Evolutionary conservation across 140 eudicot genomes (phyloP), one percentile per base, ranked within the genome.

Genomic region (Ambrosia hybrid): DNA sequence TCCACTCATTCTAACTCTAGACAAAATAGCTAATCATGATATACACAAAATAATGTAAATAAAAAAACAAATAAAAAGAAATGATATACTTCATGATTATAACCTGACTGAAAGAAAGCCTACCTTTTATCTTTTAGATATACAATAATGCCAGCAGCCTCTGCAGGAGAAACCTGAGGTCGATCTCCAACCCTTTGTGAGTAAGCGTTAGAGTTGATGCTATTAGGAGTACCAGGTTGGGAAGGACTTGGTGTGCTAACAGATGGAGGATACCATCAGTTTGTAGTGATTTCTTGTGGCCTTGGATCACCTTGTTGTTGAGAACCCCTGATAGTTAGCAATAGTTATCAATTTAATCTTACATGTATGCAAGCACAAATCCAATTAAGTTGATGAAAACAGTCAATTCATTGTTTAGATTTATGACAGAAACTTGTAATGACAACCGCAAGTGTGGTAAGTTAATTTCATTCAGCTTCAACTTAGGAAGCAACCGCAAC

Each of bases 111-210:
- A 48, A 72, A 73, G 55, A 39, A 65, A 57, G 10, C 21, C 17
- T 71, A 94, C 97, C 96, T 94, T 74, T 90, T 94, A 77, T 90
- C 97, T 74, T 84, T 86, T 34, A 94, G 66, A 61, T 77, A 67
- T 8, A 82, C 78, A 71, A 88, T 81, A 55, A 94, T 88, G 73
- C 92, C 85, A 43, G 97, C 97, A 72, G 95, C 97, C 79, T 89
- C 98, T 3, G 96, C 81, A 4, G 96, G 95, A 12, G 99, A 88
- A 71, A 88, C 96, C 67, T 80, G 90, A 76, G 85, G 75, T 39
- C 85, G 85, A 71, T 92, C 98, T 10, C 83, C 81, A 9, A 87
- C 83, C 76, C 95, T 84, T 62, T 79, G 81, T 14, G 72, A 48
- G 71, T 62, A 83, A 52, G 74, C 77, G 76, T 72, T 70, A 4